These are phyloP conservation scores for Glutinoglossum americanum DNA, from an alignment of 495 filamentous ascomycete genomes.

Conservation along the genomic window DNA sequence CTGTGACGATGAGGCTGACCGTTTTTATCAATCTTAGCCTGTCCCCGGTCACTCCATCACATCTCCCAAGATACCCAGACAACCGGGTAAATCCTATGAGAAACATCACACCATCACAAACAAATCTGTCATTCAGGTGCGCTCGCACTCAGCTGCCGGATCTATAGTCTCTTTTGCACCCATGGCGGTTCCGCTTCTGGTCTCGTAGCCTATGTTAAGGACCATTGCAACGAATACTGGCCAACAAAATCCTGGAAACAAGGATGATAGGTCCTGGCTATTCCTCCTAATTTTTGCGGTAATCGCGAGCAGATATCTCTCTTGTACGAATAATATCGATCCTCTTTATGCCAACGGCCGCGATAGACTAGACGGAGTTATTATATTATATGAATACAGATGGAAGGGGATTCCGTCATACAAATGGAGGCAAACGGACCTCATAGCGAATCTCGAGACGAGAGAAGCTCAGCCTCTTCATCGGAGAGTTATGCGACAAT, in stretches of 20 bases:
- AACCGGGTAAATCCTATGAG: not conserved
- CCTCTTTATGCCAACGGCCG: not conserved
- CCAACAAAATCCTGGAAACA: not conserved
- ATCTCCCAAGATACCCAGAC: not conserved
- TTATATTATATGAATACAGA: not conserved
- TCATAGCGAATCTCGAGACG: not conserved
- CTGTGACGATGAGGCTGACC: not conserved
- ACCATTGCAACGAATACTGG: not conserved
- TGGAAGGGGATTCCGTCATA: not conserved
- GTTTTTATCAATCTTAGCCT: not conserved
- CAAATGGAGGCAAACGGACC: not conserved
- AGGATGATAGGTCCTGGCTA: not conserved
- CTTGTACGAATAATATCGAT: not conserved
- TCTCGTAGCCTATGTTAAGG: not conserved
- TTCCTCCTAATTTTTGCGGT: not conserved
- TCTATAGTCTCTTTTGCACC: not conserved
- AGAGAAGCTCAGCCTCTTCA: constrained; percentile 1
- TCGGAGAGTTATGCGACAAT: constrained; percentile 1
- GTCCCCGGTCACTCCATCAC: not conserved
- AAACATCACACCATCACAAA: constrained; percentile 1
- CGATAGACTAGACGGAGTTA: not conserved
- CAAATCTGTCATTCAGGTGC: not conserved
- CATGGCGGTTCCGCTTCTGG: not conserved
- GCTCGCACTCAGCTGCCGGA: not conserved
- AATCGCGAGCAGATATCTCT: not conserved